phyloP scores from a whole-genome alignment of 192 early-diverging fungal genomes.

The Linnemannia schmuckeri region DNA sequence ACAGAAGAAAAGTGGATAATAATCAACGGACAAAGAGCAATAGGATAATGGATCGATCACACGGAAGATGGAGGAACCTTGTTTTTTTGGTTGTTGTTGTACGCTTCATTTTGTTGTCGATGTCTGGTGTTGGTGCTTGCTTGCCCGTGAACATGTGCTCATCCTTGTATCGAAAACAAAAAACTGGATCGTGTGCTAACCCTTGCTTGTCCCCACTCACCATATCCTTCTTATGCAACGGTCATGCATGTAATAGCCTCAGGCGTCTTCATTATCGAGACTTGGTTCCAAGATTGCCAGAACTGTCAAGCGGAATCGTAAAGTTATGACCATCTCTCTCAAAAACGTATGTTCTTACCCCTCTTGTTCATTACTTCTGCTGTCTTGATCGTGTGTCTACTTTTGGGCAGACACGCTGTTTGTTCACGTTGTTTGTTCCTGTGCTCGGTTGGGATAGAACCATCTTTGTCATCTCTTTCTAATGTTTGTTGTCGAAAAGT shows the following conservation, averaged over 20 bases:
- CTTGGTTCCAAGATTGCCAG: conserved; percentile 55
- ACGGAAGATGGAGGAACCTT: conserved; percentile 7
- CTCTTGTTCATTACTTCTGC: conserved; percentile 4
- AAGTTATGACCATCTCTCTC: conserved; percentile 69
- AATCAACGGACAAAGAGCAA: not conserved
- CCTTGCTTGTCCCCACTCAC: not conserved
- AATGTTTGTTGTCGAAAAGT: not conserved
- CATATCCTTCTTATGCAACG: not conserved
- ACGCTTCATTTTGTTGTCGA: not conserved
- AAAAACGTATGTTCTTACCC: conserved; percentile 63
- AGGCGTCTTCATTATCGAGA: conserved; percentile 43
- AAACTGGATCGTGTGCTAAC: not conserved
- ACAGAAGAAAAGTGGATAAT: not conserved
- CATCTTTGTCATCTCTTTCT: not conserved
- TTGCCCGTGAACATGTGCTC: conserved; percentile 3
- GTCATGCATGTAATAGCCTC: conserved; percentile 17
- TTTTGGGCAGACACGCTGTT: no score
- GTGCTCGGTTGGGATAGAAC: not conserved
- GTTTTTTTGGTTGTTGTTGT: conserved; percentile 7
- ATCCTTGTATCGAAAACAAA: not conserved
- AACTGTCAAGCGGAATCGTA: conserved; percentile 61
- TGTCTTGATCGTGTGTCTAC: not conserved
- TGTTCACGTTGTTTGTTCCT: conserved; percentile 5
- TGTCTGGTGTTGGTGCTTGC: not conserved
- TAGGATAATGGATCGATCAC: not conserved